Percentiles rank a stretch among this genome's conserved stretches.
phyloP scores from a whole-genome alignment of 2,329 filamentous ascomycete species.

The Fusarium proliferatum region DNA sequence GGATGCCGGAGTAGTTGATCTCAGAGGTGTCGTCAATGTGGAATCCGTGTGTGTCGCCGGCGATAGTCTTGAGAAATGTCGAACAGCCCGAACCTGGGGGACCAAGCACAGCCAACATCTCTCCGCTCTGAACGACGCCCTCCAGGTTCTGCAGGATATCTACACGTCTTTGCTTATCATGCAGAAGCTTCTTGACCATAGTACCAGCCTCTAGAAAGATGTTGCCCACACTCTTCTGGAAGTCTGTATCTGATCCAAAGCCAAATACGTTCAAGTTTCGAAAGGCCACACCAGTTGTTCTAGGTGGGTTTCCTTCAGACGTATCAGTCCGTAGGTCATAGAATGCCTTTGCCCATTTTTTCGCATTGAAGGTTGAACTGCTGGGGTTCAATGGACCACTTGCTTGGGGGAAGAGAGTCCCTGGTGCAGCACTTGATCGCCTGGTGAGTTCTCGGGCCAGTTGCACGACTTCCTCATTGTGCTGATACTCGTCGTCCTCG shows the following conservation, averaged over 20 bases:
- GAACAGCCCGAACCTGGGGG: conserved; percentile 78
- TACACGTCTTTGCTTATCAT: conserved; percentile 64
- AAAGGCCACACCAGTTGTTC: conserved; percentile 46
- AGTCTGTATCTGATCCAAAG: conserved; percentile 45
- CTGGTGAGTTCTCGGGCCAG: conserved; percentile 47
- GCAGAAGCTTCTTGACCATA: conserved; percentile 23
- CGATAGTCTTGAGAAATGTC: conserved; percentile 82
- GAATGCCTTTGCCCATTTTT: conserved; percentile 57
- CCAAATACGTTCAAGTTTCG: conserved; percentile 44
- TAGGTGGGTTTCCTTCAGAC: conserved; percentile 41
- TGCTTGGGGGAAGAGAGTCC: conserved; percentile 44
- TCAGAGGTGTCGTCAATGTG: conserved; percentile 73
- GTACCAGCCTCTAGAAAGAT: conserved; percentile 38
- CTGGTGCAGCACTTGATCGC: conserved; percentile 41
- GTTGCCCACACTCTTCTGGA: conserved; percentile 46
- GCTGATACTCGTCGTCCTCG: conserved; percentile 3
- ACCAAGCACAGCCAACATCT: conserved; percentile 78
- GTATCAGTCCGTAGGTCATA: conserved; percentile 41
- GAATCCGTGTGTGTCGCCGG: conserved; percentile 82
- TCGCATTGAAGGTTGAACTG: conserved; percentile 54
- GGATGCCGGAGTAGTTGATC: conserved; percentile 79
- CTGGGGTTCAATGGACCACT: conserved; percentile 52
- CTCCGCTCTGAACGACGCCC: conserved; percentile 72
- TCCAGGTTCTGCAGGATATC: conserved; percentile 74
- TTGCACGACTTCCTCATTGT: conserved; percentile 40